A percentile compares a stretch with the other conserved stretches of the same genome.
phyloP scores from a whole-genome alignment of 345 rosid species.

The Cardamine chenopodiifolia region DNA sequence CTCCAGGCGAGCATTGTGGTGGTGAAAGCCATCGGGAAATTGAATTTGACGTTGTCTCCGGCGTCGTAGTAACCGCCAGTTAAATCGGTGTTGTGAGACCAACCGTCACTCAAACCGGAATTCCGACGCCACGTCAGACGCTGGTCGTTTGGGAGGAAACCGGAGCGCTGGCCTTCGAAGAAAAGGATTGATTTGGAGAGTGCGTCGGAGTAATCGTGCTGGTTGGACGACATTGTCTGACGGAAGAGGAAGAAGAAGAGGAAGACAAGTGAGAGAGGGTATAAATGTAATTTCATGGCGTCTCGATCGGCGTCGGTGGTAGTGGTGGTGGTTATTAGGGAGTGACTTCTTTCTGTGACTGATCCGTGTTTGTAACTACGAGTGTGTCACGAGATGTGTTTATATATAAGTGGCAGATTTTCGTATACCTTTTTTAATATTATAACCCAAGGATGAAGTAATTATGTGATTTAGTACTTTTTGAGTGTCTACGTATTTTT shows the following conservation, averaged over 20 bases:
- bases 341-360: constrained; percentile 26
- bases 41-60: constrained; percentile 90
- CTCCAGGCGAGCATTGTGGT: constrained; percentile 93
- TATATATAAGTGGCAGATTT: constrained; percentile 20
- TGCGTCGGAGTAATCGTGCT: constrained; percentile 76
- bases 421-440: background rate
- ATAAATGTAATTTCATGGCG: constrained; percentile 34
- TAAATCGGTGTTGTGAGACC: constrained; percentile 63
- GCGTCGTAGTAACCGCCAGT: constrained; percentile 96
- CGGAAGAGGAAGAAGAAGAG: background rate
- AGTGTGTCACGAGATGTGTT: constrained; percentile 34
- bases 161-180: constrained; percentile 98
- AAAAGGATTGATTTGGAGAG: constrained; percentile 86
- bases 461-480: background rate
- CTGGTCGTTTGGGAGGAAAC: constrained; percentile 72
- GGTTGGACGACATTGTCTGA: constrained; percentile 29
- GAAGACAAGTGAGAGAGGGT: constrained; percentile 2
- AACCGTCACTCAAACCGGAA: constrained; percentile 83
- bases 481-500: background rate
- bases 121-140: constrained; percentile 67
- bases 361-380: constrained; percentile 15
- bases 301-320: constrained; percentile 12
- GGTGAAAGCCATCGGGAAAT: constrained; percentile 94
- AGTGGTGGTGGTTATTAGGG: background rate
- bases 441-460: background rate